Evolutionary conservation across 176 grass and related monocot genomes (phyloP).

Genomic region (Miscanthus lutarioriparius): DNA sequence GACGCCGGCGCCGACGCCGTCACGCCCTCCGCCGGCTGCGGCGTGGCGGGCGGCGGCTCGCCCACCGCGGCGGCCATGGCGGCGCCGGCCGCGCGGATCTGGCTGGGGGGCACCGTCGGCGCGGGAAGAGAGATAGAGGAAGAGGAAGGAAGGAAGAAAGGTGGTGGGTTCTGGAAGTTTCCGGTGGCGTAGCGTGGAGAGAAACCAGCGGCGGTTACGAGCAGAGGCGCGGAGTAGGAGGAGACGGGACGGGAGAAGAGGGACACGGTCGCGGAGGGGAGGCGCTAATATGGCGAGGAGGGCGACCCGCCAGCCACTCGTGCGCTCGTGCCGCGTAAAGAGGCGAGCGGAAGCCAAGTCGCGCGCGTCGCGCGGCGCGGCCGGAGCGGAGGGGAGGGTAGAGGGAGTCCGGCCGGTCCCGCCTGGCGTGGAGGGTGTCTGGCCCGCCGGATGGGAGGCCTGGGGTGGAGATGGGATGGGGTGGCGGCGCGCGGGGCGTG

Average conservation of each 20-base stretch:
- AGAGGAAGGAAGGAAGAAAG: background rate
- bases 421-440: background rate
- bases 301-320: background rate
- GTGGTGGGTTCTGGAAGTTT: conserved; percentile 57
- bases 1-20: background rate
- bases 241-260: background rate
- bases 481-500: background rate
- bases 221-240: background rate
- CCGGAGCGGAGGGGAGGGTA: background rate
- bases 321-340: background rate
- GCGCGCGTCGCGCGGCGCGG: background rate
- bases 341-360: background rate
- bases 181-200: conserved; percentile 38
- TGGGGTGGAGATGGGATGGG: background rate
- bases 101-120: background rate
- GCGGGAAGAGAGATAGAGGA: background rate
- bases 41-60: background rate
- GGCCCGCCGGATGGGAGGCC: background rate
- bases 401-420: background rate
- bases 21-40: background rate
- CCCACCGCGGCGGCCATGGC: conserved; percentile 17
- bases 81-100: conserved; percentile 24
- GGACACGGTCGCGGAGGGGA: background rate
- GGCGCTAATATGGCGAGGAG: conserved; percentile 33
- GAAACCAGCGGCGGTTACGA: background rate